Evolutionary conservation across 805 yeast genomes (phyloP).

Genomic region (Candida mattraensis): DNA sequence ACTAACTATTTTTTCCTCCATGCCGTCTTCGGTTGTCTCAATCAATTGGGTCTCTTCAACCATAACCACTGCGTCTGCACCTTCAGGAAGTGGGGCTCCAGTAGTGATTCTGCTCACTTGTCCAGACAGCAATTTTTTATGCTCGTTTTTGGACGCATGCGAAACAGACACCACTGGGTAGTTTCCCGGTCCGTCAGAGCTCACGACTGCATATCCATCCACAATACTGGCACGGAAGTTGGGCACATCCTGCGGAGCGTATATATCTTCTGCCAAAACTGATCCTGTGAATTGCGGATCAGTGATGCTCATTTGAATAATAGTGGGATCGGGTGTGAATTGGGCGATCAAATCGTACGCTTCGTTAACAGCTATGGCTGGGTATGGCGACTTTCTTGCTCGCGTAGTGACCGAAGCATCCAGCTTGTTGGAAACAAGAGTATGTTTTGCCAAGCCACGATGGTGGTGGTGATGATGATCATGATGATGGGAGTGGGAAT

Average conservation of each 20-base stretch:
- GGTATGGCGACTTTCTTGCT: constrained; percentile 49
- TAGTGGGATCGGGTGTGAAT: constrained; percentile 33
- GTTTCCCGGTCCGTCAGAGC: constrained; percentile 45
- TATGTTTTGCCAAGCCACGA: constrained; percentile 37
- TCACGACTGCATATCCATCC: constrained; percentile 54
- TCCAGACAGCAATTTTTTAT: constrained; percentile 26
- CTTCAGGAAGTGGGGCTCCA: constrained; percentile 57
- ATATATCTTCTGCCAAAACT: constrained; percentile 43
- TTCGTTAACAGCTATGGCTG: constrained; percentile 42
- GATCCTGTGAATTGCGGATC: constrained; percentile 35
- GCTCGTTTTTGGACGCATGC: constrained; percentile 37
- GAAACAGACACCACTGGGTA: constrained; percentile 42
- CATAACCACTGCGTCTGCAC: constrained; percentile 53
- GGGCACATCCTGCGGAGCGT: constrained; percentile 43
- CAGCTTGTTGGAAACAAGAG: constrained; percentile 35
- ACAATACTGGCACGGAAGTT: constrained; percentile 54
- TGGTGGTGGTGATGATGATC: constrained; percentile 18
- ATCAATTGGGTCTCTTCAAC: constrained; percentile 50
- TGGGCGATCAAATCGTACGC: constrained; percentile 38
- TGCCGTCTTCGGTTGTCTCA: constrained; percentile 35
- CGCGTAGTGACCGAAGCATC: constrained; percentile 40
- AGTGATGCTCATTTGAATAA: constrained; percentile 26
- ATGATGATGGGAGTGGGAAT: constrained; percentile 27
- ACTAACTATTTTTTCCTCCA: constrained; percentile 42
- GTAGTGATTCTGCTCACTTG: constrained; percentile 50